Conservation (phyloP, 345 rosid genomes). For the Arabis hirsuta region DNA sequence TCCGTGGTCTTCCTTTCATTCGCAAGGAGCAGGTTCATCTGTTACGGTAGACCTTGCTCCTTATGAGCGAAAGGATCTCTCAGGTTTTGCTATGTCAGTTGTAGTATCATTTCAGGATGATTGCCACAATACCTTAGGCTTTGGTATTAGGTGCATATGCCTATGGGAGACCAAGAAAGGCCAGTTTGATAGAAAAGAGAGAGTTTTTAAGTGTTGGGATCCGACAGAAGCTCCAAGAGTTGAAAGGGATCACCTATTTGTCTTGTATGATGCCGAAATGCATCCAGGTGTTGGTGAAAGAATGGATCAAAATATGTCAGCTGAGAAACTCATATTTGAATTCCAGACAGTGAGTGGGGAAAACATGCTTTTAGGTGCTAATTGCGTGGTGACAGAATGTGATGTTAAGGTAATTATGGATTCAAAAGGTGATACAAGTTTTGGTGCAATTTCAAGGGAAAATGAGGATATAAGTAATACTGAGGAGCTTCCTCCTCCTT, state of each 20-base stretch:
- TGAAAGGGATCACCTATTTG: conserved; percentile 1
- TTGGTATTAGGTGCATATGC: conserved; percentile 8
- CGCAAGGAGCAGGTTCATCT: conserved; percentile 1
- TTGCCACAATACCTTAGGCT: conserved; percentile 2
- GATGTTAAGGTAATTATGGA: conserved; percentile 14
- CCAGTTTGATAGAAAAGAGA: neutral
- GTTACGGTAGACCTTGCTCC: conserved; percentile 9
- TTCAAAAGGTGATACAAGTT: neutral
- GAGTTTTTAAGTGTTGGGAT: conserved; percentile 5
- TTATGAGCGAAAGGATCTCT: neutral
- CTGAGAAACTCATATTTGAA: conserved; percentile 8
- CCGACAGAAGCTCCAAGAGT: conserved; percentile 19
- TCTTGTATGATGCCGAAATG: neutral
- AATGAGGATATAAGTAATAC: neutral
- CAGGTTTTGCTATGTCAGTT: conserved; percentile 38
- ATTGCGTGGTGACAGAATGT: conserved; percentile 2
- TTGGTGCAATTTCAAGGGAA: neutral
- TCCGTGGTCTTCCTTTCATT: conserved; percentile 12
- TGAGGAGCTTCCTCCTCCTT: conserved; percentile 8
- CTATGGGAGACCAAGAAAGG: neutral
- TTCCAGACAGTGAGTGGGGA: conserved; percentile 4
- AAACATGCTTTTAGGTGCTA: neutral
- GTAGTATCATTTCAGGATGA: conserved; percentile 26
- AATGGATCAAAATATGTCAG: neutral
- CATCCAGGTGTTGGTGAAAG: neutral